Evolutionary conservation across 2,329 filamentous ascomycete species (phyloP), one percentile per base, ranked within the genome.

Genomic region (Allantophomopsis lycopodina): DNA sequence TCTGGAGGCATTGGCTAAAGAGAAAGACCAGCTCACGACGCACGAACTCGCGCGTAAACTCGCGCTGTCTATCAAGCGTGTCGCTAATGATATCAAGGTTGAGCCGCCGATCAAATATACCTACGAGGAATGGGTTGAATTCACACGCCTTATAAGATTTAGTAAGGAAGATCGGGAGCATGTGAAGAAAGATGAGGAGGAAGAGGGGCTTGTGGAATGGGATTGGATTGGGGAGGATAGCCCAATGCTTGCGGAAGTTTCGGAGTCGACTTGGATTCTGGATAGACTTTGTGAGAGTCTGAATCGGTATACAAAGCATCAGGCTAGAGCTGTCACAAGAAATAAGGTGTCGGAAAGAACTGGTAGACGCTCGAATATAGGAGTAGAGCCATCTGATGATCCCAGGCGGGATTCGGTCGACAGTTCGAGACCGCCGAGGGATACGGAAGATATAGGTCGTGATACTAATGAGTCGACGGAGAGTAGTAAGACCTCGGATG

Each of bases 171-270:
- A 46, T 7, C 41, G 52, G 2, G 47, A 55, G 6, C 52, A 55
- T 10, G 48, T 58, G 2, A 48, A 58, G 21, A 47, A 58, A 2
- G 63, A 69, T 7, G 70, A 73, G 41, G 68, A 72, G 15, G 64
- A 71, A n/a, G 69, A 73, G 20, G 74, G 71, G 0, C 50, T 78
- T 14, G 60, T 80, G 1, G 70, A 79, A 28, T 83, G 79, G 78
- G 79, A 83, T 50, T 84, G 79, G 79, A 74, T 84, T 40, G 77
- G 78, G 0, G 70, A 80, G 47, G 66, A 74, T 41, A 79, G 75
- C 49, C 79, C 79, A 0, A 72, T 84, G 68, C 60, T 83, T 50
- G 70, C 73, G 3, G 68, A 70, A 35, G 59, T 72, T 44, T 69
- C 63, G 6, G 79, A 84, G 57, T 65, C 75, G 1, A 75, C 82